phyloP scores from a whole-genome alignment of 1,139 yeast genomes.

The Scheffersomyces titani region DNA sequence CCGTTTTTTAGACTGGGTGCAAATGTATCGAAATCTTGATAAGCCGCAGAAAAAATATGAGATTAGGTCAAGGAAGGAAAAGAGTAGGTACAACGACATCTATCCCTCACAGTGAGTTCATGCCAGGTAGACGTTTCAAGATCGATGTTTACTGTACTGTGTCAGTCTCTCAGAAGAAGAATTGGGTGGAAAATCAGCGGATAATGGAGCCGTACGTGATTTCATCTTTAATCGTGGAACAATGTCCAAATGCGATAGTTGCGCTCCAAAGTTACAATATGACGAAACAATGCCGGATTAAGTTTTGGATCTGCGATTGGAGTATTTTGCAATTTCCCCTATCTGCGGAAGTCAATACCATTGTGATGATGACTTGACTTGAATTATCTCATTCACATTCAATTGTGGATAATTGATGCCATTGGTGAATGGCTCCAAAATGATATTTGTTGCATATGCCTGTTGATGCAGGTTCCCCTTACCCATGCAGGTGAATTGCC shows the following conservation, averaged over 20 bases:
- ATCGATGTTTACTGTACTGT: background rate
- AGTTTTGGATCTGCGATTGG: background rate
- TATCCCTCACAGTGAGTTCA: background rate
- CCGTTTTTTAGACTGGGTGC: background rate
- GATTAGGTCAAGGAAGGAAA: too few relatives aligned
- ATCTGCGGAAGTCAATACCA: background rate
- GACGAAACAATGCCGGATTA: background rate
- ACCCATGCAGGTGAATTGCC: background rate
- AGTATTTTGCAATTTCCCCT: background rate
- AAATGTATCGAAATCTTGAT: background rate
- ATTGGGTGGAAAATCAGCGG: background rate
- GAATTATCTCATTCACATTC: background rate
- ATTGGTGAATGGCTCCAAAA: background rate
- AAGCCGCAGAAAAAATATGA: background rate
- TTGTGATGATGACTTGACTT: background rate
- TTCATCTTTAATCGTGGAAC: background rate
- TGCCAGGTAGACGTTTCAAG: background rate
- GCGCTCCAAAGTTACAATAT: background rate
- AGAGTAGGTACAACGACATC: background rate
- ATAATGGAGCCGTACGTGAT: conserved; percentile 1
- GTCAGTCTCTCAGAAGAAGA: background rate
- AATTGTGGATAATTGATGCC: background rate
- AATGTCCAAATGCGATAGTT: background rate
- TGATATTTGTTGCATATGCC: background rate
- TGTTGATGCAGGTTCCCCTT: background rate